phyloP scores from a whole-genome alignment of 495 filamentous ascomycete species.

The Tuber magnatum region DNA sequence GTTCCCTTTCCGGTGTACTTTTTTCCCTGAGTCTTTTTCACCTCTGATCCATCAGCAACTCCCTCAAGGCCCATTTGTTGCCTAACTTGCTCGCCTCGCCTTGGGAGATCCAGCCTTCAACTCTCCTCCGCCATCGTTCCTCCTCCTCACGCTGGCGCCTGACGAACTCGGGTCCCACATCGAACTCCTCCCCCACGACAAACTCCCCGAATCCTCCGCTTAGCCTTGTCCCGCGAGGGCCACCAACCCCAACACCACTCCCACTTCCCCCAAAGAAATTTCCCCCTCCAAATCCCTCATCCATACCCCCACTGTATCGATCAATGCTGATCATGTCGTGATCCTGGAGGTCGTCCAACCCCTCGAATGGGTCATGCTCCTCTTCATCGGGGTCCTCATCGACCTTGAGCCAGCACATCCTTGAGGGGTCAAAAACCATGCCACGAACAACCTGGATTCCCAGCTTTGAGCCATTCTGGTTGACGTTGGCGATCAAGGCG shows the following conservation, averaged over 20 bases:
- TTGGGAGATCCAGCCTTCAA: slow-evolving; percentile 61
- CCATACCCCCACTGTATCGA: slow-evolving; percentile 38
- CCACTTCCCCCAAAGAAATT: slow-evolving; percentile 32
- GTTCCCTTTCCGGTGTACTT: slow-evolving; percentile 2
- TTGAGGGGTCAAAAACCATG: slow-evolving; percentile 95
- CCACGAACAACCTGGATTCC: slow-evolving; percentile 85
- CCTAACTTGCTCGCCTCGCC: slow-evolving; percentile 27
- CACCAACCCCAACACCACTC: slow-evolving; percentile 20
- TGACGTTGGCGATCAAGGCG: slow-evolving; percentile 87
- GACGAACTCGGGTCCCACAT: slow-evolving; percentile 92
- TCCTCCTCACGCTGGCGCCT: slow-evolving; percentile 83
- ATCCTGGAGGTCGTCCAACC: slow-evolving; percentile 38
- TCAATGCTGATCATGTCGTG: slow-evolving; percentile 38
- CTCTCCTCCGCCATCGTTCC: slow-evolving; percentile 76
- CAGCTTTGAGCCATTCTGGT: slow-evolving; percentile 49
- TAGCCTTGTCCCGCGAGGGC: slow-evolving; percentile 31
- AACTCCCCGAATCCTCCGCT: slow-evolving; percentile 40
- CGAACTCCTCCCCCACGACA: slow-evolving; percentile 87
- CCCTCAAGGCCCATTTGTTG: slow-evolving; percentile 36
- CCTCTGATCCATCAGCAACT: slow-evolving; percentile 25
- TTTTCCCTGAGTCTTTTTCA: slow-evolving; percentile 11
- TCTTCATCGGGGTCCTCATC: slow-evolving; percentile 45
- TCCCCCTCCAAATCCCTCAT: slow-evolving; percentile 28
- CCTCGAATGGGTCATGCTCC: slow-evolving; percentile 42
- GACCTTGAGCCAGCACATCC: slow-evolving; percentile 51